phyloP scores from a whole-genome alignment of 2,329 filamentous ascomycete genomes.

The Orbilia brochopaga region DNA sequence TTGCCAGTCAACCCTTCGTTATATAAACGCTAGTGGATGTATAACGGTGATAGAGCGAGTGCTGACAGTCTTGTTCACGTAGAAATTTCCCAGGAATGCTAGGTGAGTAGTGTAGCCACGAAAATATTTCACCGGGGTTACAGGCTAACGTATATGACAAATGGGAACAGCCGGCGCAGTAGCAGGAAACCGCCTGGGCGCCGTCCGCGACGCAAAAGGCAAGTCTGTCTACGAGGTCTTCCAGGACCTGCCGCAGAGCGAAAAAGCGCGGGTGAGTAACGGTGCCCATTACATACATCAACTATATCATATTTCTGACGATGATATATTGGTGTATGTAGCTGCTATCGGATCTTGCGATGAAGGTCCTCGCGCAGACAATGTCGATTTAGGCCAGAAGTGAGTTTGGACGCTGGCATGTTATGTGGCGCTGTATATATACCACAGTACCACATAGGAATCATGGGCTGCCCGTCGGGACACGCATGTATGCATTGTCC shows the following conservation, averaged over 20 bases:
- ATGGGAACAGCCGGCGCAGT: constrained; percentile 73
- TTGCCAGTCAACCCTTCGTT: no score
- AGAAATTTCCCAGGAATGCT: constrained; percentile 84
- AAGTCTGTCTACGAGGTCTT: constrained; percentile 96
- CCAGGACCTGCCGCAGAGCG: constrained; percentile 79
- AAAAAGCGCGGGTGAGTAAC: constrained; percentile 72
- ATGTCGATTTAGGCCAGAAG: constrained; percentile 33
- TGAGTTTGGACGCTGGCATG: background rate
- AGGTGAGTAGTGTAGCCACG: constrained; percentile 15
- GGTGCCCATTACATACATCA: background rate
- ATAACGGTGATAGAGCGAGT: background rate
- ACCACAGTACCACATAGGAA: no score
- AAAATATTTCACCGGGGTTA: background rate
- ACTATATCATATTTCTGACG: constrained; percentile 5
- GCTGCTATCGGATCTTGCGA: constrained; percentile 54
- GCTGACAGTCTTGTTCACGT: background rate
- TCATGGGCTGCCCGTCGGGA: no score
- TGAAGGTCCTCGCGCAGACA: constrained; percentile 54
- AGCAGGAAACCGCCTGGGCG: constrained; percentile 88
- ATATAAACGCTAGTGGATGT: no score
- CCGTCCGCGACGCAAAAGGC: constrained; percentile 83
- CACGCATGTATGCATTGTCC: no score
- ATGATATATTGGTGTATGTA: constrained; percentile 29
- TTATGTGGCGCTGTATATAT: no score
- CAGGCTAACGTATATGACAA: background rate